A percentile compares a stretch with the other conserved stretches of the same genome.
Conservation (phyloP, 225 moss, liverwort and hornwort species). For the Straminergon stramineum region DNA sequence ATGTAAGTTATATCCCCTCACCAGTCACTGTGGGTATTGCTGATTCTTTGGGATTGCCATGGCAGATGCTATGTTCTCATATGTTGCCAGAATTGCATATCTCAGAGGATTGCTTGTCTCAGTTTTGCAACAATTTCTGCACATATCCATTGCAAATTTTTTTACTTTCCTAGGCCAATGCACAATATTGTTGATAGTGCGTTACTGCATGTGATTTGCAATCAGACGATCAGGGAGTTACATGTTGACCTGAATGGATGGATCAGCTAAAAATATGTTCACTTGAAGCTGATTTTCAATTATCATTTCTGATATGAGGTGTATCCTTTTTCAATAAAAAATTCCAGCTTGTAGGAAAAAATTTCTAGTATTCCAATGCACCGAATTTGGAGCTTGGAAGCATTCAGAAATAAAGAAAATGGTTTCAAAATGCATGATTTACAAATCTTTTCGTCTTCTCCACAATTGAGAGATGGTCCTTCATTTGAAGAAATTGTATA, state of each 20-base stretch:
- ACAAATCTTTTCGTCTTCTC: neutral
- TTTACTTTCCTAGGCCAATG: no score
- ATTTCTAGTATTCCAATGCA: neutral
- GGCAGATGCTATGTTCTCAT: no score
- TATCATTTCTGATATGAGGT: neutral
- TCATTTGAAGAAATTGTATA: neutral
- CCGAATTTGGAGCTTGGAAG: neutral
- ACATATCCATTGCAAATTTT: no score
- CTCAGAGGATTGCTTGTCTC: no score
- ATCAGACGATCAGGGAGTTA: neutral
- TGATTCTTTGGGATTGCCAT: no score
- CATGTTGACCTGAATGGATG: neutral
- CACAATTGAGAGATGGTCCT: neutral
- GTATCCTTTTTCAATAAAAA: neutral
- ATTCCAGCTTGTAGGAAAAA: no score
- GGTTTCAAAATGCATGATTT: neutral
- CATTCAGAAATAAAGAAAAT: neutral
- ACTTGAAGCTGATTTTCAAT: neutral
- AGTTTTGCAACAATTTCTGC: no score
- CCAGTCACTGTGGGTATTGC: no score
- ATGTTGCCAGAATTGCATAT: no score
- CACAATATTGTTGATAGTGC: neutral
- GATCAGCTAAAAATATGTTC: neutral
- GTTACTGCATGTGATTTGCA: neutral
- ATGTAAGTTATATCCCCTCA: no score